Base-by-base conservation (phyloP, 2,329 filamentous ascomycete genomes). In the Fusarium buharicum region DNA sequence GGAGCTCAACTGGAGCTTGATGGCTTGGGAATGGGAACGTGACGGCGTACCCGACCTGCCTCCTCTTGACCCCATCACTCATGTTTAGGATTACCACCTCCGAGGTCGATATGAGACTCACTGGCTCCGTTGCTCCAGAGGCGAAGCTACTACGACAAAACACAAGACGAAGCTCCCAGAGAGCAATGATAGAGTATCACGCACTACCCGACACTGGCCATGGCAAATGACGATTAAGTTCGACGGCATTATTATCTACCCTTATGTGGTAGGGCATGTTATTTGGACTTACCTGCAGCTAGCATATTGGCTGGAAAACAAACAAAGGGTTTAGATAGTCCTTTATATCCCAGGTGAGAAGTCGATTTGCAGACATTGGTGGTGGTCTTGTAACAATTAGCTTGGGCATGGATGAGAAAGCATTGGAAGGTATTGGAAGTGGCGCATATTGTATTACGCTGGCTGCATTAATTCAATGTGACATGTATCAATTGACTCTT, bases 1-100 rank as follows among this genome's bases (percentile, higher is more conserved):
- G 69, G 91, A 94, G 78, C 80, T 95, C 72, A 95, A 95, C 78
- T 94, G 91, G 91, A 92, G 90, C 75, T 84, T 93, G 74, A 78
- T 93, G 72, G 90, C 88, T 49, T 94, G 90, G 91, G 88, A 93
- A 74, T 92, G 86, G 83, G 84, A 86, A 72, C 79, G 81, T 36
- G 79, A 78, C 53, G 73, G 71, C 65, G 71, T 77, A 55, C 73
- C 75, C 54, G 50, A 70, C 55, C 71, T 76, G 69, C 75, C 75
- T 67, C 69, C 69, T 57, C 76, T 85, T 66, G 76, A 82, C 72
- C 75, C 77, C 63, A 80, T 79, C 62, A 76, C 81, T 70, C 83
- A 86, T 75, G 81, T 77, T 76, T 78, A 78, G 76, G 76, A 77
- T 77, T 77, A 76, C 76, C 72, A 74, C 75, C 74, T 76, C 74